phyloP scores from a whole-genome alignment of 2,329 filamentous ascomycete genomes.

The Cryoendolithus antarcticus region DNA sequence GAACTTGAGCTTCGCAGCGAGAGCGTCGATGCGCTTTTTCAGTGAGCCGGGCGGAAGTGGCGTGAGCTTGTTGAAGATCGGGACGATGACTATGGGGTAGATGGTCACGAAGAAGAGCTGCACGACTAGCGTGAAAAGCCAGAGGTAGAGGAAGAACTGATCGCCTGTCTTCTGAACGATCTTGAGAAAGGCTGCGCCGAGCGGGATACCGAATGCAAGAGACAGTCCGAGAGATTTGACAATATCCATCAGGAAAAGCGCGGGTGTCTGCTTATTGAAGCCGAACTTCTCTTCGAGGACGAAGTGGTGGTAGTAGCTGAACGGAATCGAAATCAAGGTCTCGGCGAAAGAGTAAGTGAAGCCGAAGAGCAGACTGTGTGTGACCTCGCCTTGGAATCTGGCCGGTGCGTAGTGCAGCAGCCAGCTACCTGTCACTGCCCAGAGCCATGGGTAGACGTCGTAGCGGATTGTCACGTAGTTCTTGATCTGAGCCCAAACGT shows the following conservation, averaged over 20 bases:
- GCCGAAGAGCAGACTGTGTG: constrained; percentile 85
- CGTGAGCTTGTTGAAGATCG: constrained; percentile 95
- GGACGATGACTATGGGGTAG: constrained; percentile 87
- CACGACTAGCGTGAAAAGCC: constrained; percentile 78
- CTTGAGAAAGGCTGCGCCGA: constrained; percentile 81
- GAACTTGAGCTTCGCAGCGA: constrained; percentile 77
- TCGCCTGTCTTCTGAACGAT: constrained; percentile 92
- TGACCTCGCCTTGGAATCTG: constrained; percentile 80
- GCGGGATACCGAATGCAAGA: constrained; percentile 68
- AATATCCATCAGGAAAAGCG: constrained; percentile 79
- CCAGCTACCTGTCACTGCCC: constrained; percentile 66
- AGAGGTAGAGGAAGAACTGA: constrained; percentile 96
- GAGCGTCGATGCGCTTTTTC: constrained; percentile 74
- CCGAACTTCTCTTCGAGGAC: constrained; percentile 93
- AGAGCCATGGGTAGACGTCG: constrained; percentile 82
- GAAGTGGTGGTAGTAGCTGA: constrained; percentile 85
- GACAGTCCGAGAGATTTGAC: constrained; percentile 80
- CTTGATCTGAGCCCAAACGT: constrained; percentile 75
- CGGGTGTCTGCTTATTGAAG: constrained; percentile 95
- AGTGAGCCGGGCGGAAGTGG: constrained; percentile 77
- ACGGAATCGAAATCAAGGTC: constrained; percentile 65
- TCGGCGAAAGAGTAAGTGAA: constrained; percentile 75
- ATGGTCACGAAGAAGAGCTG: constrained; percentile 93
- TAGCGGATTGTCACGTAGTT: constrained; percentile 82
- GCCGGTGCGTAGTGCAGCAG: constrained; percentile 62